Percentiles rank a stretch among this genome's conserved stretches.
These are phyloP conservation scores for Cerrena zonata DNA, from an alignment of 1,284 basidiomycete genomes.

Conservation along the genomic window DNA sequence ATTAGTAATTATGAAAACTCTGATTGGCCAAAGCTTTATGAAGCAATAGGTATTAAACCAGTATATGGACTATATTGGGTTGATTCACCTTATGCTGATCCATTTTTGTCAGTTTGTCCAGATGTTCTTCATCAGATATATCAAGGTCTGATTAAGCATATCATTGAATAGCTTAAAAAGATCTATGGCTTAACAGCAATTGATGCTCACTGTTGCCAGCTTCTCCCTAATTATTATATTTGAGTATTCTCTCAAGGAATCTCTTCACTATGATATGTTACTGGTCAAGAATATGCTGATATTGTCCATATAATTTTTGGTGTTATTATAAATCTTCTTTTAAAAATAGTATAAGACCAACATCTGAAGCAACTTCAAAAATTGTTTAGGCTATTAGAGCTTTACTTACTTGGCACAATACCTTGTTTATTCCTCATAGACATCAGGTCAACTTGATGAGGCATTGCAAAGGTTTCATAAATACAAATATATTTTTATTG, in stretches of 20 bases:
- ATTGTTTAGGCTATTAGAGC: constrained; percentile 15
- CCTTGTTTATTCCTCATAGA: constrained; percentile 19
- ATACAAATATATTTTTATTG: constrained; percentile 23
- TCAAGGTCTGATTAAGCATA: constrained; percentile 30
- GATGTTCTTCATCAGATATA: constrained; percentile 41
- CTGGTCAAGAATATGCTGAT: constrained; percentile 18
- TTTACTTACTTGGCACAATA: constrained; percentile 24
- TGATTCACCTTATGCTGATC: constrained; percentile 31
- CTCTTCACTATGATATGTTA: constrained; percentile 14
- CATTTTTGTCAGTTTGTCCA: constrained; percentile 32
- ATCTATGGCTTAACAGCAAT: constrained; percentile 14
- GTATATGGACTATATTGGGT: constrained; percentile 33
- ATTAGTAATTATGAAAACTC: constrained; percentile 2
- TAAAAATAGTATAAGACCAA: neutral
- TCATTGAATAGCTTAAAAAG: constrained; percentile 21
- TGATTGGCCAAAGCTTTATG: constrained; percentile 8
- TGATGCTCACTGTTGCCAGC: constrained; percentile 14
- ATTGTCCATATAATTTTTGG: constrained; percentile 21
- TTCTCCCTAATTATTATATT: constrained; percentile 18
- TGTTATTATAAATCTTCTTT: constrained; percentile 9
- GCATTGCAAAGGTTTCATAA: constrained; percentile 24
- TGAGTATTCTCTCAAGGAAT: constrained; percentile 22
- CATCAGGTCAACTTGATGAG: constrained; percentile 17
- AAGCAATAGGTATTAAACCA: constrained; percentile 11
- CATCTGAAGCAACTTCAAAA: neutral